A percentile compares a stretch with the other conserved stretches of the same genome.
These are phyloP conservation scores for Nakazawaea anatomiae DNA, from an alignment of 805 yeast genomes.

Conservation along the genomic window DNA sequence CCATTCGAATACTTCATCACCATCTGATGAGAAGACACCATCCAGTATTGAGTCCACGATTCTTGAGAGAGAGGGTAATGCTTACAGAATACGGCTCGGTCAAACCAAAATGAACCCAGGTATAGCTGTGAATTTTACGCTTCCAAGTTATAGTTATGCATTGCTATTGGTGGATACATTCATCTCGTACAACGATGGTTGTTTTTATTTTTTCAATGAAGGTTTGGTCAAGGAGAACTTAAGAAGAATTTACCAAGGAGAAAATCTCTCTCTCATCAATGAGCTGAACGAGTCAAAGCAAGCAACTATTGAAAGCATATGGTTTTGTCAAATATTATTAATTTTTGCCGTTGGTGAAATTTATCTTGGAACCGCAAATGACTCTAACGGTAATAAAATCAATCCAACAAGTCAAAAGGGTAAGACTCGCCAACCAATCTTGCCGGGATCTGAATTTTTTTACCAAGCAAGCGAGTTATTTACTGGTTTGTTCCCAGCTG, in stretches of 20 bases:
- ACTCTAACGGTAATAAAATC: constrained; percentile 44
- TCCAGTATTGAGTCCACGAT: constrained; percentile 41
- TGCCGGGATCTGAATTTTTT: constrained; percentile 78
- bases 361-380: constrained; percentile 73
- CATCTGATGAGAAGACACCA: constrained; percentile 15
- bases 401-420: constrained; percentile 15
- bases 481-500: constrained; percentile 70
- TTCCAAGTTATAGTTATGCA: constrained; percentile 75
- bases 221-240: constrained; percentile 68
- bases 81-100: constrained; percentile 63
- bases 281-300: constrained; percentile 35
- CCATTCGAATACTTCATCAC: constrained; percentile 14
- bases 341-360: constrained; percentile 79
- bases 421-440: constrained; percentile 28
- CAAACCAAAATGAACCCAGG: constrained; percentile 66
- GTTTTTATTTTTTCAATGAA: constrained; percentile 80
- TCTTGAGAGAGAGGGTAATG: constrained; percentile 70
- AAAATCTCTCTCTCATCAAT: constrained; percentile 13
- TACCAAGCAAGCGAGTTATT: constrained; percentile 75
- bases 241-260: constrained; percentile 49
- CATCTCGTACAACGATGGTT: constrained; percentile 75
- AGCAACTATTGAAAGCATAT: constrained; percentile 59
- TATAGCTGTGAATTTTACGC: constrained; percentile 59
- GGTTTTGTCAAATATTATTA: constrained; percentile 71
- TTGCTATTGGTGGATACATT: constrained; percentile 70